phyloP scores from a whole-genome alignment of 23 red algal species.

The Gracilaria vermiculophylla region DNA sequence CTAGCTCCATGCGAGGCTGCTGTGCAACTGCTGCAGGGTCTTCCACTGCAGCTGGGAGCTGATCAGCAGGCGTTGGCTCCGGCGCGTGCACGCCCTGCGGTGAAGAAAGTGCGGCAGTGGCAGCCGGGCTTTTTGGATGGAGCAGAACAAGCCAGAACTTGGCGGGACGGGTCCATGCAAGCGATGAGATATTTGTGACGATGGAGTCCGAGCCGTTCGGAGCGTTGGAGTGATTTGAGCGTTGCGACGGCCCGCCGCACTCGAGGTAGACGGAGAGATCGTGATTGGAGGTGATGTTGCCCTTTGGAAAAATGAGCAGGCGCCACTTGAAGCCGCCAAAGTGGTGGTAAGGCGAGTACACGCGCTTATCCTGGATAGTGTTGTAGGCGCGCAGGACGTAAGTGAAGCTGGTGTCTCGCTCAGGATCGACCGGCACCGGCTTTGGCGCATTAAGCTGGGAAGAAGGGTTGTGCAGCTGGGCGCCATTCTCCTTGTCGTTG shows the following conservation, averaged over 20 bases:
- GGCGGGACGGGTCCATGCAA: slow-evolving; percentile 53
- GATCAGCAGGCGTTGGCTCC: not conserved
- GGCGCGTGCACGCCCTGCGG: not conserved
- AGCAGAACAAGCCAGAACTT: slow-evolving; percentile 60
- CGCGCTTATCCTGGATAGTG: slow-evolving; percentile 34
- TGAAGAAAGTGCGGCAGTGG: not conserved
- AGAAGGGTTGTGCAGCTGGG: not conserved
- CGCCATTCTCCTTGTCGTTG: not conserved
- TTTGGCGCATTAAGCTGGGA: not conserved
- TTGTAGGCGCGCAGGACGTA: slow-evolving; percentile 42
- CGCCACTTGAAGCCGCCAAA: slow-evolving; percentile 88
- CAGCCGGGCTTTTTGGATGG: not conserved
- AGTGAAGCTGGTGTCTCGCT: slow-evolving; percentile 21
- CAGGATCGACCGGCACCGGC: not conserved
- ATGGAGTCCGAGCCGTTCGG: slow-evolving; percentile 25
- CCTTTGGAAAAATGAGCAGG: slow-evolving; percentile 92
- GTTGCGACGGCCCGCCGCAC: slow-evolving; percentile 77
- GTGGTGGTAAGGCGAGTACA: slow-evolving; percentile 79
- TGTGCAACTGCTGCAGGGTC: not conserved
- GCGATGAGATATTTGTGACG: not conserved
- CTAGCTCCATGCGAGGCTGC: slow-evolving; percentile 11
- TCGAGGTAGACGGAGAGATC: slow-evolving; percentile 88
- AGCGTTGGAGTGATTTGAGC: slow-evolving; percentile 2
- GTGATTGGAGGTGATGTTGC: slow-evolving; percentile 63
- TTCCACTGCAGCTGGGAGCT: not conserved